phyloP scores from a whole-genome alignment of 2,329 filamentous ascomycete genomes.

The Byssothecium circinans region DNA sequence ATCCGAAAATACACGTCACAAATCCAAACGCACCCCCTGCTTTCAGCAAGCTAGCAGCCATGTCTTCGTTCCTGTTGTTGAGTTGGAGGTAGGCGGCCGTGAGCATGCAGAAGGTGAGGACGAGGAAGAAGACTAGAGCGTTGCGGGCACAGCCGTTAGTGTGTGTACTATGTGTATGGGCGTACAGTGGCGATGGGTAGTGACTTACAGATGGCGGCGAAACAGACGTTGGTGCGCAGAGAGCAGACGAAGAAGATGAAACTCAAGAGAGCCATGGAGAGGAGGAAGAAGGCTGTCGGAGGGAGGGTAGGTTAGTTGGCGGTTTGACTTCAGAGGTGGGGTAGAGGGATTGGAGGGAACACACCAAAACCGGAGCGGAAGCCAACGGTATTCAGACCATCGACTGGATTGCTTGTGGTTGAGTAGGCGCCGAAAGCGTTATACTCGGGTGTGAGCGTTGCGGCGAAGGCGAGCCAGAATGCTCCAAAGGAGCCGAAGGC shows the following conservation, averaged over 20 bases:
- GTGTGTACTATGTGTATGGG: too few species aligned
- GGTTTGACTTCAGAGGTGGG: constrained; percentile 51
- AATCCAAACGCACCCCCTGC: constrained; percentile 55
- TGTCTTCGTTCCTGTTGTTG: constrained; percentile 46
- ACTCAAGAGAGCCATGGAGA: constrained; percentile 68
- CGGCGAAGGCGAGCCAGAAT: constrained; percentile 56
- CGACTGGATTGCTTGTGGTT: constrained; percentile 31
- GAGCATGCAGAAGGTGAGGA: constrained; percentile 61
- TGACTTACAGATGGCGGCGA: constrained; percentile 68
- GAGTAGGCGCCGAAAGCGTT: constrained; percentile 52
- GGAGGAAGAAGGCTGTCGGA: constrained; percentile 57
- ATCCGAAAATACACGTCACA: constrained; percentile 51
- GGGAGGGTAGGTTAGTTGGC: constrained; percentile 12
- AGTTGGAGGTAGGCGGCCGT: constrained; percentile 63
- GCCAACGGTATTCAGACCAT: constrained; percentile 51
- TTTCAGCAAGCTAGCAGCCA: constrained; percentile 33
- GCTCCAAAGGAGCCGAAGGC: constrained; percentile 57
- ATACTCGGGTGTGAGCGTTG: constrained; percentile 52
- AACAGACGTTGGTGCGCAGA: constrained; percentile 70
- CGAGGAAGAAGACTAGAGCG: constrained; percentile 68
- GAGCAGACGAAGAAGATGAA: constrained; percentile 70
- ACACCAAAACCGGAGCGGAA: constrained; percentile 61
- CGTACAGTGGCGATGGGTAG: too few species aligned
- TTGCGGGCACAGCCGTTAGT: too few species aligned
- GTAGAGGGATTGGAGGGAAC: constrained; percentile 12